Conservation (phyloP, 345 rosid species). For the Litchi chinensis region DNA sequence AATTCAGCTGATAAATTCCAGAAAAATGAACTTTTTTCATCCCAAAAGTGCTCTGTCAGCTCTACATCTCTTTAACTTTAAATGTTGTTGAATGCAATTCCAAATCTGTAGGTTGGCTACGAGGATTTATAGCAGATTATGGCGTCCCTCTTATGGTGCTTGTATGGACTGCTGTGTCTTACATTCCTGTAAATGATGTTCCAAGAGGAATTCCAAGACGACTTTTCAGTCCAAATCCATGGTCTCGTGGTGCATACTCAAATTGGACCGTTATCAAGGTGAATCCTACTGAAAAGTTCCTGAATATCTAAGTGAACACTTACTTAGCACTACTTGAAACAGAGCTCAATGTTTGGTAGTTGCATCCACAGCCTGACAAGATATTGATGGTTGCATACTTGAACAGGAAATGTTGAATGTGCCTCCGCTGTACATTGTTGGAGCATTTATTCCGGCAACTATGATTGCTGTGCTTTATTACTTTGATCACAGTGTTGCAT, state of each 20-base stretch:
- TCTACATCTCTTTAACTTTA: conserved; percentile 3
- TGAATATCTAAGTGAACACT: neutral
- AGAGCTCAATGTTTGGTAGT: conserved; percentile 6
- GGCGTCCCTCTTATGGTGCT: conserved; percentile 69
- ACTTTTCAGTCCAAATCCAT: conserved; percentile 67
- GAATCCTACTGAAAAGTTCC: conserved; percentile 7
- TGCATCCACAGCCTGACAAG: conserved; percentile 12
- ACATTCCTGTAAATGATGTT: conserved; percentile 53
- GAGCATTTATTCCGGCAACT: conserved; percentile 68
- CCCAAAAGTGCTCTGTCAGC: conserved; percentile 3
- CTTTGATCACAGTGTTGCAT: conserved; percentile 72
- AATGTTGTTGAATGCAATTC: neutral
- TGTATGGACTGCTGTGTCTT: conserved; percentile 60
- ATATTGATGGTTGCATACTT: conserved; percentile 19
- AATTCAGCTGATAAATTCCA: neutral
- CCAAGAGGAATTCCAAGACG: conserved; percentile 65
- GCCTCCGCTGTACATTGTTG: conserved; percentile 58
- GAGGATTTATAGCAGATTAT: conserved; percentile 62
- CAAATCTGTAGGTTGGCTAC: conserved; percentile 44
- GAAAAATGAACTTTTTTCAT: neutral
- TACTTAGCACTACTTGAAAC: conserved; percentile 1
- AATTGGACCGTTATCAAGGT: conserved; percentile 71
- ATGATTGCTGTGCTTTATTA: conserved; percentile 71
- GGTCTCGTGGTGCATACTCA: conserved; percentile 65
- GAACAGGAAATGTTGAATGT: conserved; percentile 58